A percentile compares a stretch with the other conserved stretches of the same genome.
phyloP scores from a whole-genome alignment of 2,329 filamentous ascomycete genomes.

The Fusarium sp. region DNA sequence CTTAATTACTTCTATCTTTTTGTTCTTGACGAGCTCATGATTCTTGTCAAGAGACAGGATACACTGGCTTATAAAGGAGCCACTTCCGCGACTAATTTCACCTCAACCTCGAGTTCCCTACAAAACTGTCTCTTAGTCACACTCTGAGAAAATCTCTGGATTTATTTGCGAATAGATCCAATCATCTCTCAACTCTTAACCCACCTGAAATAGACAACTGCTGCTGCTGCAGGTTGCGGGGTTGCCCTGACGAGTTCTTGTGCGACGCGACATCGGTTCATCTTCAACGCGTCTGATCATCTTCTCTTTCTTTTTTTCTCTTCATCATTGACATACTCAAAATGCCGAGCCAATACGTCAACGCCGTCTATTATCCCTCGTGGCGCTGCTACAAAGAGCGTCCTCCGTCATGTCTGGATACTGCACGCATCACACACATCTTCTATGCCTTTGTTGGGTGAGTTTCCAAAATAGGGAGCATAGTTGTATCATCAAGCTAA shows the following conservation, averaged over 20 bases:
- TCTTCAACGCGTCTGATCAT: not conserved
- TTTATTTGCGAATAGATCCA: conserved; percentile 4
- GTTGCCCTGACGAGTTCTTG: conserved; percentile 15
- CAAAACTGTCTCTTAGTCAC: too few relatives aligned
- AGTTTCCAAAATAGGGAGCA: conserved; percentile 1
- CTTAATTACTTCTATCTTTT: not conserved
- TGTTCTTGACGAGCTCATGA: not conserved
- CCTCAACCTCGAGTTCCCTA: not conserved
- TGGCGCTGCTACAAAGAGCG: conserved; percentile 71
- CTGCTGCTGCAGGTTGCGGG: conserved; percentile 8
- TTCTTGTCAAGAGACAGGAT: not conserved
- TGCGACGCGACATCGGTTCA: conserved; percentile 18
- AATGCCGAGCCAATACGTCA: conserved; percentile 43
- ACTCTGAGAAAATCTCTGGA: too few relatives aligned
- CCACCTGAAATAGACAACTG: conserved; percentile 9
- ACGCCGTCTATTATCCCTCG: conserved; percentile 71
- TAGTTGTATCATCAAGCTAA: conserved; percentile 18
- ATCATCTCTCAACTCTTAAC: conserved; percentile 7
- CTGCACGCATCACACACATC: conserved; percentile 69
- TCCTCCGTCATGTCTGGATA: conserved; percentile 67
- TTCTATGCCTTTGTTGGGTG: conserved; percentile 72
- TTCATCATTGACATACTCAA: not conserved
- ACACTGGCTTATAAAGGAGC: not conserved
- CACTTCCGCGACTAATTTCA: not conserved
- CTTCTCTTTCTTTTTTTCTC: not conserved